A percentile compares a stretch with the other conserved stretches of the same genome.
Evolutionary conservation across 2,329 filamentous ascomycete species (phyloP).

Genomic region (Phaeoacremonium minimum): DNA sequence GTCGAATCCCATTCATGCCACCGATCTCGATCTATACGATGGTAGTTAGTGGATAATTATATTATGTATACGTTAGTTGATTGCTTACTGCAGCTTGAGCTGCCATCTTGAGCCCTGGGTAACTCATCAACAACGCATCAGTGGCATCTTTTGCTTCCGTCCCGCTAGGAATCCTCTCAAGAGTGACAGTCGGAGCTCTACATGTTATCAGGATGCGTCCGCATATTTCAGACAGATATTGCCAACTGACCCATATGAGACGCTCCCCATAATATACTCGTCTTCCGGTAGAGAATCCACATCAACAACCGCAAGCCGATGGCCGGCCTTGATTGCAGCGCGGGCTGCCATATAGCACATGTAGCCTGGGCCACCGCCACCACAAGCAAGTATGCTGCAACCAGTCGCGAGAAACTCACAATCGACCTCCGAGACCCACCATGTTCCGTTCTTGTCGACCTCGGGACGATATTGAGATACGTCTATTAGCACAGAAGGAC

Average conservation of each 20-base stretch:
- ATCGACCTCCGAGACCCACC: background rate
- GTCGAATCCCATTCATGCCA: slow-evolving; percentile 45
- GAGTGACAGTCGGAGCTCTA: slow-evolving; percentile 1
- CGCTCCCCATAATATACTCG: slow-evolving; percentile 1
- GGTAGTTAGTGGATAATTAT: no score
- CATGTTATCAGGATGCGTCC: background rate
- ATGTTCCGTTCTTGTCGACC: background rate
- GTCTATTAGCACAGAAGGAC: slow-evolving; percentile 1
- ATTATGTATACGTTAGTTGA: no score
- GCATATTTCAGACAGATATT: background rate
- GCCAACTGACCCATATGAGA: slow-evolving; percentile 1
- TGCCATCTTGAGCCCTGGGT: slow-evolving; percentile 2
- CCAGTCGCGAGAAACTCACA: background rate
- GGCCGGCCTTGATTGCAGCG: background rate
- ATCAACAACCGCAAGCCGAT: background rate
- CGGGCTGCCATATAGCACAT: background rate
- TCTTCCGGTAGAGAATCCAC: background rate
- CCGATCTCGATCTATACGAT: slow-evolving; percentile 41
- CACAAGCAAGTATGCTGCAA: background rate
- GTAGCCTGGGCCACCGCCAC: background rate
- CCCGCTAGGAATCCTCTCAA: slow-evolving; percentile 1
- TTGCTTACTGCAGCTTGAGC: slow-evolving; percentile 1
- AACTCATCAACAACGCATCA: slow-evolving; percentile 1
- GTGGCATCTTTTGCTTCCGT: slow-evolving; percentile 2
- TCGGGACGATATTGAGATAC: background rate